phyloP scores from a whole-genome alignment of 225 moss, liverwort and hornwort genomes.

The Bryum argenteum region DNA sequence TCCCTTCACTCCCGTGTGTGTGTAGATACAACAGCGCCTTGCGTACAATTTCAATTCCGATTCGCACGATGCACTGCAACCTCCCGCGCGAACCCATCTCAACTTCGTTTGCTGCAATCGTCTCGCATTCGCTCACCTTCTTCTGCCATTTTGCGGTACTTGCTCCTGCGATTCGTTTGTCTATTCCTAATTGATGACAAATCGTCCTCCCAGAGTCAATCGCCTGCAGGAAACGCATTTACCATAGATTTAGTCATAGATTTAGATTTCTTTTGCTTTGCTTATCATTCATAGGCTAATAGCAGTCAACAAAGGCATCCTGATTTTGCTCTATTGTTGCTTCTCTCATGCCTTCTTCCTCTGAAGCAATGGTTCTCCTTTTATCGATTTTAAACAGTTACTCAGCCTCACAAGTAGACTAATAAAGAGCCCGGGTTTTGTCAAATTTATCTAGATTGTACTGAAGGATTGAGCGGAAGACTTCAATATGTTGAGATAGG shows the following conservation, averaged over 20 bases:
- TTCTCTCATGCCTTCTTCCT: too few relatives aligned
- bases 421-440: too few relatives aligned
- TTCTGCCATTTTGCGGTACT: neutral
- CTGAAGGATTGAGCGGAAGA: too few relatives aligned
- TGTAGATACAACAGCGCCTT: neutral
- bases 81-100: neutral
- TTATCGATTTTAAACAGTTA: too few relatives aligned
- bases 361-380: too few relatives aligned
- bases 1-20: too few relatives aligned
- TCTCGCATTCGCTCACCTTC: neutral
- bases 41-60: neutral
- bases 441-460: too few relatives aligned
- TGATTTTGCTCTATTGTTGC: too few relatives aligned
- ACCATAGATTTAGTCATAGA: neutral
- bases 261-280: neutral
- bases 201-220: neutral
- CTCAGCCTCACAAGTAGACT: too few relatives aligned
- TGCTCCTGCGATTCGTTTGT: neutral
- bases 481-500: too few relatives aligned
- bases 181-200: neutral
- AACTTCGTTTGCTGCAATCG: neutral
- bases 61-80: neutral
- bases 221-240: neutral
- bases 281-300: neutral
- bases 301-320: too few relatives aligned